Base-by-base conservation (phyloP, 1,284 basidiomycete species). In the Singerocomus inundabilis region DNA sequence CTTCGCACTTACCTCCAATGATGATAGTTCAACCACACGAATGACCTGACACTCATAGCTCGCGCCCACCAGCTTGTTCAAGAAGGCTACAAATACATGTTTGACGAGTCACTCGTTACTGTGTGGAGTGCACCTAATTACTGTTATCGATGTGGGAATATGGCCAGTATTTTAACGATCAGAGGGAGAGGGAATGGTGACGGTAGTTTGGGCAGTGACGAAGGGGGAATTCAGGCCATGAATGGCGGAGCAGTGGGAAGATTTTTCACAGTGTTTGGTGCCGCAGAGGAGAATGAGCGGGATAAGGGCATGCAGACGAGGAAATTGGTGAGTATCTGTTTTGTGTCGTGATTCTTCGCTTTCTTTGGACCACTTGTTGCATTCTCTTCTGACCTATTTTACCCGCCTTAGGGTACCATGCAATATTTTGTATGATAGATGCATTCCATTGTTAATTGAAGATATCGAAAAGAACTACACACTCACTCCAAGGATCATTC, bases 111-210 rank as follows among this genome's bases (percentile, higher is more conserved):
- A 49, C 86, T 99, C 31, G 96, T 98, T 1, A 99, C 97, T 0
- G 96, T 99, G 6, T 99, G 96, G 97, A 90, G 85, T 2, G 96
- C 96, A 26, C 96, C 96, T 15, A 99, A 99, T 69, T 99, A 94
- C 68, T 94, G 91, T 66, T 93, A 94, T 63, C 80, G 91, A 26
- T 85, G 82, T 63, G 89, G 91, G 35, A 91, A 93, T 55, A 74
- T 86, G 72, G 89, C 91, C 0, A 84, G 81, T 34, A 89, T 93
- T 56, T 69, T 88, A 66, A 87, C 81, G 1, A 79, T 91, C 49
- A 75, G 79, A 42, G 85, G 86, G 58, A 65, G 81, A 51, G 87
- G 88, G 2, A 72, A 75, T 48, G 72, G 81, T 53, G 48, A 46
- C 26, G 54, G 61, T 12, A 51, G 52, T 28, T 34, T 67, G 21